A percentile compares a stretch with the other conserved stretches of the same genome.
Evolutionary conservation across 2,329 filamentous ascomycete genomes (phyloP).

Genomic region (Tolypocladium ophioglossoides): DNA sequence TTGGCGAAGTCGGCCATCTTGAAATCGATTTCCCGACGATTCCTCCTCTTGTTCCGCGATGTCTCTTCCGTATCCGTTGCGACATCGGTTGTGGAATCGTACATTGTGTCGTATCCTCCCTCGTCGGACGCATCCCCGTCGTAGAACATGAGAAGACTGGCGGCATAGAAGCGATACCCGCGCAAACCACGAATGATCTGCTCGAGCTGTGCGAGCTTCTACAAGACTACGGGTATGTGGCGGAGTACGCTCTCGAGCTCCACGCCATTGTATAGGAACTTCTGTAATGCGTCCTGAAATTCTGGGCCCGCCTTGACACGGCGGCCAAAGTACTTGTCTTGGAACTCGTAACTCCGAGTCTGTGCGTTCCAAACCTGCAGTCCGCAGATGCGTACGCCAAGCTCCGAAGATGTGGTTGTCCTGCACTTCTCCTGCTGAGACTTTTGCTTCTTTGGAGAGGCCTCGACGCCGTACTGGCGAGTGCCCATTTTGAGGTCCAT

Average conservation of each 20-base stretch:
- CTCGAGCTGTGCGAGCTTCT: conserved; percentile 76
- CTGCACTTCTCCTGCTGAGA: conserved; percentile 92
- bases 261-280: conserved; percentile 84
- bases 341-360: conserved; percentile 79
- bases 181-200: conserved; percentile 68
- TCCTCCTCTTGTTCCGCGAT: conserved; percentile 35
- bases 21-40: conserved; percentile 63
- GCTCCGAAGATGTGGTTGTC: conserved; percentile 78
- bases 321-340: conserved; percentile 95
- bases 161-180: conserved; percentile 91
- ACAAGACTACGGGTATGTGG: conserved; percentile 79
- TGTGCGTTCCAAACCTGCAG: conserved; percentile 92
- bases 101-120: conserved; percentile 36
- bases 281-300: conserved; percentile 78
- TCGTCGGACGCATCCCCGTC: conserved; percentile 62
- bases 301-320: conserved; percentile 77
- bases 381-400: conserved; percentile 89
- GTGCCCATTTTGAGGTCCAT: conserved; percentile 99
- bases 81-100: conserved; percentile 48
- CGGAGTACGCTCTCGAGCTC: conserved; percentile 69
- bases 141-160: conserved; percentile 89
- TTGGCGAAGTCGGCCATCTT: conserved; percentile 99
- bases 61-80: conserved; percentile 47
- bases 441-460: conserved; percentile 79
- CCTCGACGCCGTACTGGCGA: conserved; percentile 89